A percentile compares a stretch with the other conserved stretches of the same genome.
Evolutionary conservation across 1,284 basidiomycete species (phyloP).

Genomic region (Golubevia sp.): DNA sequence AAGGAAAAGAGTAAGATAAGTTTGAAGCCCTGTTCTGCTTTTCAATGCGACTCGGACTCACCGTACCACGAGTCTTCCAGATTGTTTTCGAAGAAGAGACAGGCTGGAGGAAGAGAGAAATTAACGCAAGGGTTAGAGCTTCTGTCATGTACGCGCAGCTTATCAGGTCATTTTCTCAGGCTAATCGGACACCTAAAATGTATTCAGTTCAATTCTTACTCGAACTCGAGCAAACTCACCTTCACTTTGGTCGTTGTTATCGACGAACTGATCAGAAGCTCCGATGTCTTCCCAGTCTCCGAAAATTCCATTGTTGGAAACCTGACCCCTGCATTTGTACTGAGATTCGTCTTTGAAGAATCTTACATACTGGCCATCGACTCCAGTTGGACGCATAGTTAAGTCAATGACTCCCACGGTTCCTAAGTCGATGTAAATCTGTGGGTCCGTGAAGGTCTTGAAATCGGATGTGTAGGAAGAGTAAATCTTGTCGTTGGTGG

Average conservation of each 20-base stretch:
- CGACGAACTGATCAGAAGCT: slow-evolving; percentile 7
- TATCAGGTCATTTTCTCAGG: too few relatives aligned
- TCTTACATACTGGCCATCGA: slow-evolving; percentile 6
- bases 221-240: too few relatives aligned
- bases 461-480: slow-evolving; percentile 18
- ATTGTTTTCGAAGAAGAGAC: slow-evolving; percentile 17
- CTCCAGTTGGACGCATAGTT: slow-evolving; percentile 11
- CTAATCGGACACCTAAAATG: too few relatives aligned
- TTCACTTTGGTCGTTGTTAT: slow-evolving; percentile 13
- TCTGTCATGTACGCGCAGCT: too few relatives aligned
- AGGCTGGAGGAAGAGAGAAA: neutral
- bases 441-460: slow-evolving; percentile 11
- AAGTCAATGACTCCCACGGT: slow-evolving; percentile 13
- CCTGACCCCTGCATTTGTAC: slow-evolving; percentile 16
- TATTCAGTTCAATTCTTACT: too few relatives aligned
- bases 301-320: slow-evolving; percentile 12
- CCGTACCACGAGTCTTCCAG: slow-evolving; percentile 8
- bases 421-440: slow-evolving; percentile 16
- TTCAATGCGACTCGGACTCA: too few relatives aligned
- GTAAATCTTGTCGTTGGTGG: slow-evolving; percentile 20
- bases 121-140: too few relatives aligned
- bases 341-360: slow-evolving; percentile 21
- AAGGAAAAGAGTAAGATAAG: too few relatives aligned
- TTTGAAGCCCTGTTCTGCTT: too few relatives aligned
- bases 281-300: slow-evolving; percentile 15